Conservation (phyloP, 257 asterid genomes). For the Ballota nigra region DNA sequence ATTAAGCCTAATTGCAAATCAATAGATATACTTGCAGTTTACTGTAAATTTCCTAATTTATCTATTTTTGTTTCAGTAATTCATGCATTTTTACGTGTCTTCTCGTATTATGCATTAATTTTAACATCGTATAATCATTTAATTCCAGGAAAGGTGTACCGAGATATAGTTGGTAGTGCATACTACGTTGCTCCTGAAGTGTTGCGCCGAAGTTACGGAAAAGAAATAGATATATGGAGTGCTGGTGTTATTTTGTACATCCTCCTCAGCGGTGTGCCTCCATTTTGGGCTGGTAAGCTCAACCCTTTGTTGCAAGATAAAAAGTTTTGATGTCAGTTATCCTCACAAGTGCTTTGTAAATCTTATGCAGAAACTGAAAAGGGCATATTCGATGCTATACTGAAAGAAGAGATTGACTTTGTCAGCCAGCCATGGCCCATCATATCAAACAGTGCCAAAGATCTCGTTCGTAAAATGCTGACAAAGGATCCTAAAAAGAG, state of each 20-base stretch:
- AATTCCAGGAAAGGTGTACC: slow-evolving; percentile 61
- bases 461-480: slow-evolving; percentile 79
- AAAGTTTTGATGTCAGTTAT: slow-evolving; percentile 5
- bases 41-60: too few species aligned
- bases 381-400: slow-evolving; percentile 89
- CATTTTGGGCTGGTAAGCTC: slow-evolving; percentile 95
- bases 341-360: slow-evolving; percentile 17
- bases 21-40: too few species aligned
- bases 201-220: slow-evolving; percentile 71
- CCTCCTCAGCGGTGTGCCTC: slow-evolving; percentile 92
- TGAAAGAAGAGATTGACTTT: slow-evolving; percentile 81
- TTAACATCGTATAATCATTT: background rate
- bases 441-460: slow-evolving; percentile 77
- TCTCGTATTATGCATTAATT: slow-evolving; percentile 9
- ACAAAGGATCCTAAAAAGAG: slow-evolving; percentile 79
- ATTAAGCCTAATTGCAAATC: slow-evolving; percentile 5
- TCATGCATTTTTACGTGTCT: background rate
- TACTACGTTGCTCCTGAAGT: slow-evolving; percentile 96
- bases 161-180: slow-evolving; percentile 88
- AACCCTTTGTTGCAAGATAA: slow-evolving; percentile 1
- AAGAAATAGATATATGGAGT: slow-evolving; percentile 93
- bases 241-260: slow-evolving; percentile 91
- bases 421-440: slow-evolving; percentile 90
- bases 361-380: slow-evolving; percentile 76
- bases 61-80: too few species aligned